Base-by-base conservation (phyloP, 1,139 yeast species). In the Arxiozyma bovina region DNA sequence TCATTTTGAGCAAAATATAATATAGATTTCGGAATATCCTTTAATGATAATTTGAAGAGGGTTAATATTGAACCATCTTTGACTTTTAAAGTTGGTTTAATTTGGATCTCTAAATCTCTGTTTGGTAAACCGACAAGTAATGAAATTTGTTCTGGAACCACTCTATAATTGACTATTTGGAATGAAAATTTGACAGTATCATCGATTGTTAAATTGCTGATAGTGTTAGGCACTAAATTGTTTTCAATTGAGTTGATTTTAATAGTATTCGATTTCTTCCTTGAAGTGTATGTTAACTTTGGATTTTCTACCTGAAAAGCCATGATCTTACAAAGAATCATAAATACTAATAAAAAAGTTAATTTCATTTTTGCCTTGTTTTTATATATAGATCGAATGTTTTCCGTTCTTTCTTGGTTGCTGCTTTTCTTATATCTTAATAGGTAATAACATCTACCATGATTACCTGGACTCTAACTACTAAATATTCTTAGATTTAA, bases 41-140 rank as follows among this genome's bases (percentile, higher is more conserved):
- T 43, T 27, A 60, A 23, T n/a, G 49, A 27, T 48, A 59, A 48
- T 25, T 47, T 54, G 54, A 58, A 56, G 42, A 23, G 48, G 15
- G 54, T 54, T 20, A 50, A 43, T 21, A 48, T 45, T n/a, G 46
- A 44, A 30, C 50, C 38, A 2, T 51, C 53, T 21, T 52, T 50
- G 17, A 55, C 55, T 17, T 52, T 53, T 17, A 58, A 50, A 20
- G 47, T 54, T 18, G 63, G 56, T 22, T 54, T 50, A 34, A 58
- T 43, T 40, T 59, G 52, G 18, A 56, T 52, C 49, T 65, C 68
- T 45, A 63, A 49, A 23, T 55, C 56, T n/a, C 47, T 55, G 8
- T 55, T 59, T 7, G 61, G 60, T 45, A 59, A 47, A 12, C 68
- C 68, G 18, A 64, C 46, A 34, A 64, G 54, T 38, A 65, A 40